Base-by-base conservation (phyloP, 2,329 filamentous ascomycete species). In the Curvularia spicifera region DNA sequence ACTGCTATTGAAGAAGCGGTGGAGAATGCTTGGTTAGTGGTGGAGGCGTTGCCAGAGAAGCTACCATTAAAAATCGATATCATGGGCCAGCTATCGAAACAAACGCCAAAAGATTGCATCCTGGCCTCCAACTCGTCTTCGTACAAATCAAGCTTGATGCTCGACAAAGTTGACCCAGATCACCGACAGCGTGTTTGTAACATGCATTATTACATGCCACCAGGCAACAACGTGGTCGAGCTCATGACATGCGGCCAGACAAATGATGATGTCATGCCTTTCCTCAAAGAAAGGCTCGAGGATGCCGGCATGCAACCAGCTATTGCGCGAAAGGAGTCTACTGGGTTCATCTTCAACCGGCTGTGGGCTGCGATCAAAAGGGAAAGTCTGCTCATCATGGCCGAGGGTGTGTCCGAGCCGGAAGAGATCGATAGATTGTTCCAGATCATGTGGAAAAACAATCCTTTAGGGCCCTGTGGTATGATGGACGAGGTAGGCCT, bases 291-390 rank as follows among this genome's bases (percentile, higher is more conserved):
- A 15, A 71, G 75, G 35, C 77, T 77, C 3, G 64, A 66, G 20
- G 78, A 79, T n/a, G 76, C 73, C 2, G 82, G 77, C 0, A 77
- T 79, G 31, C 65, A 74, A 2, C 82, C 82, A 0, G 77, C 78
- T 22, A 66, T 76, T 4, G 81, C 82, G 0, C 64, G 75, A 6
- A 81, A 79, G 48, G 79, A 85, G 60, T 84, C 82, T 0, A 84
- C 82, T 0, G 81, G 84, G 0, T 82, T 85, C 60, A 81, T 86
- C 35, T 83, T 84, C 64, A 85, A 86, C 53, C 80, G 84, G 0
- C 68, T 86, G 0, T 86, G 84, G 83, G 84, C 84, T 0, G 84
- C 84, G 0, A 76, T 86, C 15, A 85, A 86, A 68, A 76, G 84
- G 2, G 84, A 86, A 61, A 70, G 73, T 0, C 59, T 86, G 51